phyloP scores from a whole-genome alignment of 352 stramenopile genomes.

The Proteromonas lacertae region DNA sequence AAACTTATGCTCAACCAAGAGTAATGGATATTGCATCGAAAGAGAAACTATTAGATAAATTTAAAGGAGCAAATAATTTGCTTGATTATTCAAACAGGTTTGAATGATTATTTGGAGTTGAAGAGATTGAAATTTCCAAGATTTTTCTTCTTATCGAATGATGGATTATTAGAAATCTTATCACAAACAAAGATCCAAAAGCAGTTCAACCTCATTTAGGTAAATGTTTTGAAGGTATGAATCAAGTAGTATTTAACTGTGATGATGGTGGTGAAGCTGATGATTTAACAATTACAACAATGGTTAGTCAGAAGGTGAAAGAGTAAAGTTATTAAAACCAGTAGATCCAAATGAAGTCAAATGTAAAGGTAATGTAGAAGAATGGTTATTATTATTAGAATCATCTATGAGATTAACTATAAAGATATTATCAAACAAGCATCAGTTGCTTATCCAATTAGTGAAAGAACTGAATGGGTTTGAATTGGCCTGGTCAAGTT shows the following conservation, averaged over 20 bases:
- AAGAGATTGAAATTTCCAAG: conserved; percentile 56
- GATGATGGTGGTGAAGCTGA: no score
- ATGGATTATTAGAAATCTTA: conserved; percentile 58
- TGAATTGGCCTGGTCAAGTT: conserved; percentile 24
- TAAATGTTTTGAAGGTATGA: conserved; percentile 32
- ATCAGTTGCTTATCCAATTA: conserved; percentile 51
- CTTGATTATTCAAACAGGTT: conserved; percentile 62
- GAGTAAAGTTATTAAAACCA: conserved; percentile 28
- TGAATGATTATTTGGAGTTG: conserved; percentile 67
- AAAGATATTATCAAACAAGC: conserved; percentile 46
- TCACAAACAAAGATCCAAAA: conserved; percentile 53
- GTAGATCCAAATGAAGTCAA: conserved; percentile 50
- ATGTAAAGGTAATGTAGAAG: conserved; percentile 72
- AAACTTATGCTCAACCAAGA: conserved; percentile 39
- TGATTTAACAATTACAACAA: conserved; percentile 51
- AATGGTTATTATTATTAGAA: conserved; percentile 63
- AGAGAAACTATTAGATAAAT: conserved; percentile 53
- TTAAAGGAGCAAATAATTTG: conserved; percentile 58
- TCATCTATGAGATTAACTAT: no score
- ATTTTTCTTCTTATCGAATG: conserved; percentile 75
- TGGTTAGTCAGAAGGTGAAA: conserved; percentile 56
- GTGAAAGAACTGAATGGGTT: conserved; percentile 62
- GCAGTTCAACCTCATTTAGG: conserved; percentile 60
- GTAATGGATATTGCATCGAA: conserved; percentile 46
- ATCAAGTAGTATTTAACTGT: conserved; percentile 45